phyloP scores from a whole-genome alignment of 345 rosid species.

The Citrus unshiu region DNA sequence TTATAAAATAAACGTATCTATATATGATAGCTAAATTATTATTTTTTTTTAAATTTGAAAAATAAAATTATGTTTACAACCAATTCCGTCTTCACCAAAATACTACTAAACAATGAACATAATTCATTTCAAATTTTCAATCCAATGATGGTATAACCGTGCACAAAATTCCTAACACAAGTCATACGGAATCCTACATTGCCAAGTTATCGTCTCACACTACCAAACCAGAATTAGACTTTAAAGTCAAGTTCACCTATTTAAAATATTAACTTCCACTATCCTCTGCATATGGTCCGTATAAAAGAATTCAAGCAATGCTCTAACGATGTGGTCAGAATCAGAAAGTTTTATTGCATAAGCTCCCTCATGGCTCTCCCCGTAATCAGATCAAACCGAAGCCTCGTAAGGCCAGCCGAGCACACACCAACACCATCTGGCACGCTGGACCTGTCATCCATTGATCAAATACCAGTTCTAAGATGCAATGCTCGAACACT shows the following conservation, averaged over 20 bases:
- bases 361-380: conserved; percentile 30
- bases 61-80: not conserved
- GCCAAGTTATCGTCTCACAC: conserved; percentile 1
- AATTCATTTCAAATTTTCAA: too few relatives aligned
- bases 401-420: conserved; percentile 34
- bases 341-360: not conserved
- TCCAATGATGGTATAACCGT: too few relatives aligned
- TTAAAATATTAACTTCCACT: not conserved
- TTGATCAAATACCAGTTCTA: conserved; percentile 45
- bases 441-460: conserved; percentile 40
- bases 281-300: not conserved
- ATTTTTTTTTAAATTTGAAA: too few relatives aligned
- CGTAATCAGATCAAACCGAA: conserved; percentile 28
- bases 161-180: not conserved
- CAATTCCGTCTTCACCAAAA: too few relatives aligned
- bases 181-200: not conserved
- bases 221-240: conserved; percentile 16
- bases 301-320: conserved; percentile 7
- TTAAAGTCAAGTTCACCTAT: conserved; percentile 10
- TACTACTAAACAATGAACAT: too few relatives aligned
- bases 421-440: conserved; percentile 41
- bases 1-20: too few relatives aligned
- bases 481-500: conserved; percentile 52
- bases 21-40: too few relatives aligned
- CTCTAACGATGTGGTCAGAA: not conserved